Evolutionary conservation across 1,284 basidiomycete species (phyloP).

Genomic region (Mycosarcoma maydis): DNA sequence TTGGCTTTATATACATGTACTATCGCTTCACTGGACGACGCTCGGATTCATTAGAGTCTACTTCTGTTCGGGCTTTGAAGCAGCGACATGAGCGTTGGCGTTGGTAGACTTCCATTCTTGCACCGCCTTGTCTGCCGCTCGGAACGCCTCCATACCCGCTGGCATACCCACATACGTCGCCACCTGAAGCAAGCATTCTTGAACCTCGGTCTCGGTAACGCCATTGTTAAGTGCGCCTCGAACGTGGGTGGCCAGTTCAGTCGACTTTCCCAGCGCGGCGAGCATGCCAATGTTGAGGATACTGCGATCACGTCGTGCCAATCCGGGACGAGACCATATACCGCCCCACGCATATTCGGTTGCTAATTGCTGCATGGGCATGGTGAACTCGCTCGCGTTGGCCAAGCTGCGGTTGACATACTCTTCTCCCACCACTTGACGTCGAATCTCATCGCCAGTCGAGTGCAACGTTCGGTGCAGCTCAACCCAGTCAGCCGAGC

Average conservation of each 20-base stretch:
- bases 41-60: neutral
- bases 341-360: conserved; percentile 43
- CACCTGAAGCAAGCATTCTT: conserved; percentile 42
- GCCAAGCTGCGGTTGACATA: conserved; percentile 35
- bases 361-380: conserved; percentile 34
- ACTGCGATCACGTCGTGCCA: conserved; percentile 35
- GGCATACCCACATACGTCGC: conserved; percentile 45
- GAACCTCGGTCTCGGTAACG: conserved; percentile 31
- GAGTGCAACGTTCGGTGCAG: conserved; percentile 15
- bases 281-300: conserved; percentile 47
- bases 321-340: conserved; percentile 33
- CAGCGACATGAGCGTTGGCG: conserved; percentile 1
- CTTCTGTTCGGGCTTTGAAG: neutral
- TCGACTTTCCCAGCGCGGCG: conserved; percentile 26
- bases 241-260: conserved; percentile 36
- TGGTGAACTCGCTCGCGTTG: conserved; percentile 20
- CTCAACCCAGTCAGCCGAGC: conserved; percentile 18
- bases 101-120: conserved; percentile 39
- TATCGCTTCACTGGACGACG: too few species aligned
- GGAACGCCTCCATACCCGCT: conserved; percentile 38
- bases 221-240: conserved; percentile 50
- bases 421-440: conserved; percentile 29
- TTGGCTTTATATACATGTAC: too few species aligned
- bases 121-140: conserved; percentile 41
- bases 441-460: conserved; percentile 26